These are phyloP conservation scores for Boletellus deceptivus DNA, from an alignment of 1,284 basidiomycete species.

Conservation along the genomic window DNA sequence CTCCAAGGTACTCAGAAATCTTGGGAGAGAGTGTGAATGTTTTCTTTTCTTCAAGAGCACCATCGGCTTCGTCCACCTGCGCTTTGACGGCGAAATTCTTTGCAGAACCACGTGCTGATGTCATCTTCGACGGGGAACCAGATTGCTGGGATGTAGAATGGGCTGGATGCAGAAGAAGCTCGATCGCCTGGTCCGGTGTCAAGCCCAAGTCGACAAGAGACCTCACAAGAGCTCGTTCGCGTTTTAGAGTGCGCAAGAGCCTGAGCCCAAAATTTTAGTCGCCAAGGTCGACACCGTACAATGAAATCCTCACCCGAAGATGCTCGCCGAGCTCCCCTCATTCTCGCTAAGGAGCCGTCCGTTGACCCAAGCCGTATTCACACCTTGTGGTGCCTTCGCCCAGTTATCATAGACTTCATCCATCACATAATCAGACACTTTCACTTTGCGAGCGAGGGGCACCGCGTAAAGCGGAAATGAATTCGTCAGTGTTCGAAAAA, in stretches of 20 bases:
- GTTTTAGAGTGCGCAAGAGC: constrained; percentile 67
- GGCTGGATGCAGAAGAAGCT: constrained; percentile 65
- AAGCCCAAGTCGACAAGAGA: constrained; percentile 65
- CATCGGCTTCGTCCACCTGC: constrained; percentile 18
- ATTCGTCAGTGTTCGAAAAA: constrained; percentile 74
- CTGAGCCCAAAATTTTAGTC: constrained; percentile 33
- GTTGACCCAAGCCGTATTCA: constrained; percentile 74
- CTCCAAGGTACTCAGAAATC: constrained; percentile 57
- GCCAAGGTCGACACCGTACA: background rate
- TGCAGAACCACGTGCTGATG: constrained; percentile 11
- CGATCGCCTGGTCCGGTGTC: constrained; percentile 60
- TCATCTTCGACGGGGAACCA: background rate
- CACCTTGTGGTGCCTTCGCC: constrained; percentile 50
- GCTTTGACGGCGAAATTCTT: constrained; percentile 7
- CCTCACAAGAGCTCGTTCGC: constrained; percentile 67
- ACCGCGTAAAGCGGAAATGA: constrained; percentile 87
- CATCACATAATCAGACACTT: constrained; percentile 48
- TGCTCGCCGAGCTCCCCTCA: constrained; percentile 57
- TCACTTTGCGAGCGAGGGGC: constrained; percentile 65
- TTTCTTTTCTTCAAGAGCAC: constrained; percentile 17
- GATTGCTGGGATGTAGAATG: constrained; percentile 17
- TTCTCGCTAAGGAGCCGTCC: constrained; percentile 61
- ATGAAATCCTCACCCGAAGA: constrained; percentile 46
- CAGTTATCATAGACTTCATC: constrained; percentile 62
- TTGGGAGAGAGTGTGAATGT: constrained; percentile 25